Evolutionary conservation across 1,284 basidiomycete genomes (phyloP), one percentile per base, ranked within the genome.

Genomic region (Ceratobasidium sp.): DNA sequence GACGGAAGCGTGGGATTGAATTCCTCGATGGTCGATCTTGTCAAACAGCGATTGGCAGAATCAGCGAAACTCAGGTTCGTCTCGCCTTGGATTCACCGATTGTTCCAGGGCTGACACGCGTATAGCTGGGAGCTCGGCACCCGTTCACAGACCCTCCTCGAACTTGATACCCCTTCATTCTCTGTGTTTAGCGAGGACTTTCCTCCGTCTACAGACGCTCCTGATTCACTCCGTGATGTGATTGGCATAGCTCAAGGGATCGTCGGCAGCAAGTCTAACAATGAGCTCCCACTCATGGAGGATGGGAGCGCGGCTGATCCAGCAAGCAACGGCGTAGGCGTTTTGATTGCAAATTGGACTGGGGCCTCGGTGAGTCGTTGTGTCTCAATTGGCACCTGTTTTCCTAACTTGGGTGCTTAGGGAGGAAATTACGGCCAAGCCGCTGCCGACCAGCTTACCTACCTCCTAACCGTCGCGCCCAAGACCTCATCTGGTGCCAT

Each of bases 401-500:
- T 55, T 57, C 15, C 69, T 60, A 3, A 31, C 38, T 40, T 35
- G 40, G 1, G n/a, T 50, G 4, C 32, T 8, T 10, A 67, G 52
- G 64, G 64, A 13, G 64, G 50, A 25, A 72, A 69, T 50, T 73
- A 55, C 35, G 71, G 34, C 22, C 58, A 64, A 29, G 72, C 72
- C 20, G 72, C 72, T 8, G 34, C 58, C 2, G 71, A 70, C 20
- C 71, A 73, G 32, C 58, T 75, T 20, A 27, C 50, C 15, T 80
- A 81, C 72, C 72, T 85, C 54, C 75, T 81, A 5, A 76, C 76
- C 17, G 69, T 71, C 0, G 83, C 81, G 0, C 84, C 84, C 0
- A 77, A 82, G 31, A 81, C 78, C 52, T 76, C 73, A 32, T 83
- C 84, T 57, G 84, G 83, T 6, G 85, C 84, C 0, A 85, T 86